These are phyloP conservation scores for Poa annua DNA, from an alignment of 176 grass and related monocot species.

Conservation along the genomic window DNA sequence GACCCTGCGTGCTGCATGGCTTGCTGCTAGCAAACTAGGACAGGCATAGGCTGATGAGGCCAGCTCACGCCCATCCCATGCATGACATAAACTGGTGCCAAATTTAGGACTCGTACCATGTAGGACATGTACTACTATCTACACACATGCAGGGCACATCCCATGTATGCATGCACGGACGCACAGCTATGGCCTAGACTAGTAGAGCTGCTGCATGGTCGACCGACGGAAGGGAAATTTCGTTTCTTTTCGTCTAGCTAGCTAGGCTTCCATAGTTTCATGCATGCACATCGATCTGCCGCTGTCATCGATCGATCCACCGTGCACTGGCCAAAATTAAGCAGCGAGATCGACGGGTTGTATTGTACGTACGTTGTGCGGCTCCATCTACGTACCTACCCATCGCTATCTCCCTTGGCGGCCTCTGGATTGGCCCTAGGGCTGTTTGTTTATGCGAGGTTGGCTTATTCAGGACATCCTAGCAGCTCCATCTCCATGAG, in stretches of 20 bases:
- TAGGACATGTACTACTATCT: no score
- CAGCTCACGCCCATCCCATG: slow-evolving; percentile 1
- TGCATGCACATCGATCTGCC: slow-evolving; percentile 1
- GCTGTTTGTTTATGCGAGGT: slow-evolving; percentile 17
- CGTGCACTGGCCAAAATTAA: background rate
- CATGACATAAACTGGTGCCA: slow-evolving; percentile 26
- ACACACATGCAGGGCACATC: no score
- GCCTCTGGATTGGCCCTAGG: slow-evolving; percentile 36
- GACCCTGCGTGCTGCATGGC: no score
- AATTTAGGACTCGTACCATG: slow-evolving; percentile 3
- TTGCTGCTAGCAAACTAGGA: no score
- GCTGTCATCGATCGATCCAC: background rate
- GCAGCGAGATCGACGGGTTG: background rate
- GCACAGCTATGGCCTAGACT: background rate
- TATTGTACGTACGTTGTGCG: background rate
- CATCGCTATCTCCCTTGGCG: background rate
- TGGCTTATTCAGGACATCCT: slow-evolving; percentile 63
- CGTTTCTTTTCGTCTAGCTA: background rate
- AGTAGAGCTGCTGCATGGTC: no score
- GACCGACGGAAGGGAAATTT: background rate
- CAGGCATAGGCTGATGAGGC: background rate
- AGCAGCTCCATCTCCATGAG: background rate
- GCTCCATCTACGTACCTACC: slow-evolving; percentile 8
- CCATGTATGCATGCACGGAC: background rate
- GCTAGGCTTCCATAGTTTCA: background rate